phyloP scores from a whole-genome alignment of 2,329 filamentous ascomycete genomes.

The Proliferodiscus dingleyae region DNA sequence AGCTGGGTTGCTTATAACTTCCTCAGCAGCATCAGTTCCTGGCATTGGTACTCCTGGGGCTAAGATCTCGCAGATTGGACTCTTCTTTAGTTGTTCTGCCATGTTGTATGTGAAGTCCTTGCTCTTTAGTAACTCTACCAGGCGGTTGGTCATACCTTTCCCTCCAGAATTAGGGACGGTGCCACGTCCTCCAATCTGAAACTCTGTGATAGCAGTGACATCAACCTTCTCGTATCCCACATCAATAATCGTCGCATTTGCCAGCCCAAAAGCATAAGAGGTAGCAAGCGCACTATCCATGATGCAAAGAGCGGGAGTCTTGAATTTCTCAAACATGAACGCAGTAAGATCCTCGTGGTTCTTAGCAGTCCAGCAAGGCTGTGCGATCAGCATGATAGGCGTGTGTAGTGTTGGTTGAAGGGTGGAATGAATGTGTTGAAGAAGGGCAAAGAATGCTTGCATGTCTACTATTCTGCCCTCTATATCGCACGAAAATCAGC shows the following conservation, averaged over 20 bases:
- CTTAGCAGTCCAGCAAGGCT: constrained; percentile 83
- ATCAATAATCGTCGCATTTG: constrained; percentile 81
- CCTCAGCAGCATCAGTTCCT: constrained; percentile 45
- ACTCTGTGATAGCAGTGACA: constrained; percentile 84
- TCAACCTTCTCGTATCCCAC: constrained; percentile 91
- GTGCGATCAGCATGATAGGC: constrained; percentile 82
- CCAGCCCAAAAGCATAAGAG: constrained; percentile 72
- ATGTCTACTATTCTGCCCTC: constrained; percentile 84
- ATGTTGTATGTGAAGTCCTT: constrained; percentile 60
- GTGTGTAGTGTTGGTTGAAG: constrained; percentile 92
- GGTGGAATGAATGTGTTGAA: constrained; percentile 85
- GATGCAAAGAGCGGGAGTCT: constrained; percentile 84
- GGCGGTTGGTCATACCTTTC: constrained; percentile 73
- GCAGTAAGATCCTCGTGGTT: constrained; percentile 85
- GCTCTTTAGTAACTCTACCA: constrained; percentile 60
- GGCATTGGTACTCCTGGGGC: constrained; percentile 46
- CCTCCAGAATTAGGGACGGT: constrained; percentile 68
- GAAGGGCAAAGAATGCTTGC: constrained; percentile 86
- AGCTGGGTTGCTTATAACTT: constrained; percentile 29
- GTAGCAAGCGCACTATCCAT: constrained; percentile 86
- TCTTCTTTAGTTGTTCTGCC: constrained; percentile 67
- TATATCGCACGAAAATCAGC: constrained; percentile 25
- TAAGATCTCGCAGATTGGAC: constrained; percentile 61
- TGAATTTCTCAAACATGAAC: constrained; percentile 96
- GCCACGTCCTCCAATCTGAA: constrained; percentile 62